phyloP scores from a whole-genome alignment of 1,284 basidiomycete species.

The Cryptococcus sp. region DNA sequence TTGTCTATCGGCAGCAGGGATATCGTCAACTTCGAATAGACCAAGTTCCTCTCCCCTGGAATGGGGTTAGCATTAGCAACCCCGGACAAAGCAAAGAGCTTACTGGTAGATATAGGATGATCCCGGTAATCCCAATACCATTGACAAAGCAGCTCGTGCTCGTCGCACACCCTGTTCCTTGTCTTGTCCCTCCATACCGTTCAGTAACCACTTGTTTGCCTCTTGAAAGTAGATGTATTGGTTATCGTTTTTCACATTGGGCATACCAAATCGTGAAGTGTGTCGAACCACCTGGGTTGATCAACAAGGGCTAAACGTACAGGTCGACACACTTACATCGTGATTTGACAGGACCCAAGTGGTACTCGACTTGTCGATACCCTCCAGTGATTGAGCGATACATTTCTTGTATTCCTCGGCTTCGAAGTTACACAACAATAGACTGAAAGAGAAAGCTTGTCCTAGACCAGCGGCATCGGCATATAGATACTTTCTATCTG shows the following conservation, averaged over 20 bases:
- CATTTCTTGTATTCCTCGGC: conserved; percentile 2
- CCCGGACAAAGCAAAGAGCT: not conserved
- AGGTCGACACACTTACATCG: conserved; percentile 4
- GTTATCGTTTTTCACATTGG: not conserved
- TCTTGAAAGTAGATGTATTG: not conserved
- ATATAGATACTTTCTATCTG: conserved; percentile 20
- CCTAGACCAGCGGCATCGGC: conserved; percentile 18
- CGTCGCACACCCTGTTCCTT: conserved; percentile 11
- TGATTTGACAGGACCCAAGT: conserved; percentile 15
- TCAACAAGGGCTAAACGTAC: not conserved
- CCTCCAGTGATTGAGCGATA: conserved; percentile 7
- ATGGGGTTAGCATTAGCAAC: not conserved
- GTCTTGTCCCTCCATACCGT: conserved; percentile 8
- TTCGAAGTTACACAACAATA: conserved; percentile 13
- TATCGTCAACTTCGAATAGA: conserved; percentile 32
- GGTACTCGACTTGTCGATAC: conserved; percentile 14
- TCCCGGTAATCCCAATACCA: conserved; percentile 12
- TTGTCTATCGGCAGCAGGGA: conserved; percentile 28
- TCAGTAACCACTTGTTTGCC: conserved; percentile 12
- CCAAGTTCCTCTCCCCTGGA: conserved; percentile 39
- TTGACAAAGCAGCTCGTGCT: conserved; percentile 7
- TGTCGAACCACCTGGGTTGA: conserved; percentile 9
- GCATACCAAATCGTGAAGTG: conserved; percentile 6
- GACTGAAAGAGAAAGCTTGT: conserved; percentile 29
- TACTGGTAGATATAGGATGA: conserved; percentile 13